Conservation (phyloP, 495 filamentous ascomycete species). For the Trichoderma parareesei region DNA sequence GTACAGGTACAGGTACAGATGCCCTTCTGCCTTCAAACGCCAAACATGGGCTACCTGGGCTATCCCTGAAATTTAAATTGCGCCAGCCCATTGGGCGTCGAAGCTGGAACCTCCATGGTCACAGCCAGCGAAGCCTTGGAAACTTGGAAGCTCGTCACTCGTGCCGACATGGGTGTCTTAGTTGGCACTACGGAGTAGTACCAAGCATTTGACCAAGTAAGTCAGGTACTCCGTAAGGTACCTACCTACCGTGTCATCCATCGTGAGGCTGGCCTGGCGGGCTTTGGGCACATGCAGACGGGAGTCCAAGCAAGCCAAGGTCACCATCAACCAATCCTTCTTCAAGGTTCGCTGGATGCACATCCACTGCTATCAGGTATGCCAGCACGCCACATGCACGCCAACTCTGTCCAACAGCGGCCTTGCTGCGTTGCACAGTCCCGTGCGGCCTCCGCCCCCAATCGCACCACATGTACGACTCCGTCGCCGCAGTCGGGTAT, state of each 20-base stretch:
- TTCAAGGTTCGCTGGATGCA: no score
- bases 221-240: no score
- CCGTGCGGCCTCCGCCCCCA: not conserved
- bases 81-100: constrained; percentile 1
- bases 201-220: no score
- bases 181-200: no score
- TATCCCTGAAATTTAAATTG: constrained; percentile 9
- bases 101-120: not conserved
- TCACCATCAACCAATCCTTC: no score
- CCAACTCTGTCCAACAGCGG: not conserved
- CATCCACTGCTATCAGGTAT: not conserved
- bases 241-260: no score
- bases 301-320: no score
- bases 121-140: not conserved
- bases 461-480: not conserved
- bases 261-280: no score
- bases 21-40: not conserved
- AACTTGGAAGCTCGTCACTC: not conserved
- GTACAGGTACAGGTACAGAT: not conserved
- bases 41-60: not conserved
- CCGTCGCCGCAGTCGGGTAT: not conserved
- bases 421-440: not conserved
- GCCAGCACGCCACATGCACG: not conserved
- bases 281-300: no score
- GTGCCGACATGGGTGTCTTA: not conserved